Conservation (phyloP, 352 stramenopile species). For the Pythium phragmitis region DNA sequence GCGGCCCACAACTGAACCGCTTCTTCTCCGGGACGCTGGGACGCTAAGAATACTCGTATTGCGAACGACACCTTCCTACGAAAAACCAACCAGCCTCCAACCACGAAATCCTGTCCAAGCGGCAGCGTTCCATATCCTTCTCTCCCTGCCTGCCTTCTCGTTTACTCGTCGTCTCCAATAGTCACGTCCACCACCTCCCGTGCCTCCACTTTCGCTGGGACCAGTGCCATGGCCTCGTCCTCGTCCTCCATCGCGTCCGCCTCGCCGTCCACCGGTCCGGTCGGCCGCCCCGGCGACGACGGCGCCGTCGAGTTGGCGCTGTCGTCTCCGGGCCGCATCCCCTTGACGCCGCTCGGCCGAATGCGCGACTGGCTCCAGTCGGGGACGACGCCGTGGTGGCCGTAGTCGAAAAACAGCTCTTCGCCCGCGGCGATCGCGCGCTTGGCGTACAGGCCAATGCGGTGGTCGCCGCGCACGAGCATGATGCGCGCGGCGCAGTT, state of each 20-base stretch:
- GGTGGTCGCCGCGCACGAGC: conserved; percentile 89
- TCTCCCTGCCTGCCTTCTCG: background rate
- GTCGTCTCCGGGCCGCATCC: conserved; percentile 4
- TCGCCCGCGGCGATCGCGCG: conserved; percentile 84
- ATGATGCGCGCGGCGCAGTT: conserved; percentile 90
- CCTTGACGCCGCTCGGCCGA: conserved; percentile 15
- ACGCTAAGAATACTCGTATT: conserved; percentile 16
- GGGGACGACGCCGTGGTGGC: conserved; percentile 76
- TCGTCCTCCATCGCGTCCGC: background rate
- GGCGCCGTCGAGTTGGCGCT: conserved; percentile 17
- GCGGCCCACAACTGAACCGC: too few species aligned
- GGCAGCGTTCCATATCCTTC: background rate
- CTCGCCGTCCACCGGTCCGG: background rate
- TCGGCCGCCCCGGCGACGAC: conserved; percentile 4
- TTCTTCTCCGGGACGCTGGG: too few species aligned
- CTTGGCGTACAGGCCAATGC: conserved; percentile 93
- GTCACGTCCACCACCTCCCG: background rate
- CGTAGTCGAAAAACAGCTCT: conserved; percentile 87
- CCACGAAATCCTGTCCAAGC: too few species aligned
- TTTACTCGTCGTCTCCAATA: background rate
- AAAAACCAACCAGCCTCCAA: too few species aligned
- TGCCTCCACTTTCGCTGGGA: background rate
- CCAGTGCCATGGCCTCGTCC: background rate
- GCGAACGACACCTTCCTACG: too few species aligned
- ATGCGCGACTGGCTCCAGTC: conserved; percentile 79